Base-by-base conservation (phyloP, 805 yeast species). In the Starmerella apis region DNA sequence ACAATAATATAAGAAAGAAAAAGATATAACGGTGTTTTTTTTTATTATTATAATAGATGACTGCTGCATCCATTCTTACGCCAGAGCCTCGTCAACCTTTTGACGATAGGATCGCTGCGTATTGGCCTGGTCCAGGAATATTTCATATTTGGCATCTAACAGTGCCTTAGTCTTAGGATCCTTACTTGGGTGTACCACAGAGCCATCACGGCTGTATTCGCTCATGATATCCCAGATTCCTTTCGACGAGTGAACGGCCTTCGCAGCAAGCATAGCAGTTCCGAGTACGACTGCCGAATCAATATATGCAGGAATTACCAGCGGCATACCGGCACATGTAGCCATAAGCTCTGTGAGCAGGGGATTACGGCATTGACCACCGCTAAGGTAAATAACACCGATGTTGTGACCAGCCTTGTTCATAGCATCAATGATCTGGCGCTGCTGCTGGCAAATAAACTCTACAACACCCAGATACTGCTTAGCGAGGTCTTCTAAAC, bases 221-320 rank as follows among this genome's bases (percentile, higher is more conserved):
- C 76, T 76, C 98, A 92, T 92, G 33, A 83, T 79, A 32, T 79
- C 77, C 97, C 97, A 90, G 51, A 92, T 71, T 39, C 59, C 49
- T 54, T 63, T 60, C 51, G 63, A n/a, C n/a, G n/a, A 62, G 53
- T 76, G 80, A 10, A 92, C 86, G 3, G 97, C 97, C 54, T 81
- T 86, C 1, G 97, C 96, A 33, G 97, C 98, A 54, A 92, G 73
- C 63, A 92, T 71, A 0, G 98, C 97, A 3, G 96, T 77, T 22
- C 98, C 98, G 63, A 90, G 84, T 2, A 92, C 97, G 35, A 92
- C 98, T 2, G 96, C 94, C 1, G 96, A 92, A 63, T 90, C 97
- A 60, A 90, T 87, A 67, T 92, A 88, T 61, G 90, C 76, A 44
- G 98, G 98, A 55, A 90, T 86, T 44, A 92, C 78, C 51, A 92